These are phyloP conservation scores for Arxiozyma bovina DNA, from an alignment of 1,139 yeast species.

Conservation along the genomic window DNA sequence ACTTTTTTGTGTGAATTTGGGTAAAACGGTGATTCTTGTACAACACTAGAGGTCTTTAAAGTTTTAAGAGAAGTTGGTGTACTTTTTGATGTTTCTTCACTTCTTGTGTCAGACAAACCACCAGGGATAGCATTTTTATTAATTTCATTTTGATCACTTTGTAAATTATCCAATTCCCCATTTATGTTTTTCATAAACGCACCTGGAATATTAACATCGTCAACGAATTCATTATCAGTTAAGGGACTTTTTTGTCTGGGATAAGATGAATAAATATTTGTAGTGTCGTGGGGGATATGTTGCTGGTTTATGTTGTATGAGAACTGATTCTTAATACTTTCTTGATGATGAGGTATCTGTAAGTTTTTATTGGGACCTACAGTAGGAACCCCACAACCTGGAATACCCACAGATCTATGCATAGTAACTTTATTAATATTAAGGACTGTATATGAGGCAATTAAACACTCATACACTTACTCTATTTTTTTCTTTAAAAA, in stretches of 20 bases:
- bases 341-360: not conserved
- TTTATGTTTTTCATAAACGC: not conserved
- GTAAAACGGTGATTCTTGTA: not conserved
- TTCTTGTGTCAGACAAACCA: not conserved
- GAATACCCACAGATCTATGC: constrained; percentile 3
- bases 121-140: not conserved
- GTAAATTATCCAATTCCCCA: not conserved
- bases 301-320: not conserved
- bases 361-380: not conserved
- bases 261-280: not conserved
- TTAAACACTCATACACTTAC: no score
- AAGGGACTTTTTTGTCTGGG: not conserved
- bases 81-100: not conserved
- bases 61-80: not conserved
- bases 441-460: not conserved
- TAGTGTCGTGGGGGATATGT: not conserved
- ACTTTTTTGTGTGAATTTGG: no score
- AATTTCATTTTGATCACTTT: not conserved
- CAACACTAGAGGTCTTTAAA: not conserved
- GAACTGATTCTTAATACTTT: not conserved
- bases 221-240: not conserved
- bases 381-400: constrained; percentile 9
- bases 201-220: not conserved
- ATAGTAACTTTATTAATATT: not conserved
- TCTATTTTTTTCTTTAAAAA: no score